Evolutionary conservation across 169 alveolate genomes (phyloP).

Genomic region (Cryptosporidium canis): DNA sequence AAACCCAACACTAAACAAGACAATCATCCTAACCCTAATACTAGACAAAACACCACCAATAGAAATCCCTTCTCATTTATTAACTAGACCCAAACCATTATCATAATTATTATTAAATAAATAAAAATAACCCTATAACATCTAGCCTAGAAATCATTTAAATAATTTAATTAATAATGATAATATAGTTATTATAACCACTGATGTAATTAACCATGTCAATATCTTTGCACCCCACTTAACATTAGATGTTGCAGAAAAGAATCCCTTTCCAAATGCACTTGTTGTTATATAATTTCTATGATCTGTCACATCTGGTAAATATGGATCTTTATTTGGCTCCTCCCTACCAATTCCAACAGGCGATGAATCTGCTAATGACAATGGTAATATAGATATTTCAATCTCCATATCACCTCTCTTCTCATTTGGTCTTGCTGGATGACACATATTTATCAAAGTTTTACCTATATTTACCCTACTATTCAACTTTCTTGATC

Average conservation of each 20-base stretch:
- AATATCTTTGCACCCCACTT: slow-evolving; percentile 69
- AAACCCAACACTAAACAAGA: background rate
- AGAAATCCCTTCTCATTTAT: slow-evolving; percentile 39
- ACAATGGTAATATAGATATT: slow-evolving; percentile 83
- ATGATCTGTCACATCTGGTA: slow-evolving; percentile 87
- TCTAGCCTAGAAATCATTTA: no score
- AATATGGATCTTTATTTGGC: slow-evolving; percentile 89
- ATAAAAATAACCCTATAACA: no score
- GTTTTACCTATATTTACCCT: slow-evolving; percentile 47
- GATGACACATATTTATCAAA: slow-evolving; percentile 72
- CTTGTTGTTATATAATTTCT: slow-evolving; percentile 82
- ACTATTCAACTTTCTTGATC: slow-evolving; percentile 55
- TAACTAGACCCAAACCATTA: background rate
- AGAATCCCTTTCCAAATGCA: slow-evolving; percentile 69
- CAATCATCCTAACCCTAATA: background rate
- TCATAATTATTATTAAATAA: background rate
- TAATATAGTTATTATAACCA: slow-evolving; percentile 66
- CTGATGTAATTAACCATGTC: slow-evolving; percentile 67
- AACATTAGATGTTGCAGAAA: slow-evolving; percentile 63
- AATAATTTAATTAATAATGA: slow-evolving; percentile 56
- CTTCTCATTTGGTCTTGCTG: slow-evolving; percentile 83
- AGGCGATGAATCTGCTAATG: slow-evolving; percentile 84
- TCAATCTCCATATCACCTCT: slow-evolving; percentile 89
- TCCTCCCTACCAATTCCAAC: slow-evolving; percentile 92
- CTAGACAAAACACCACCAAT: background rate